Base-by-base conservation (phyloP, 2,329 filamentous ascomycete species). In the Ascochyta fabae region DNA sequence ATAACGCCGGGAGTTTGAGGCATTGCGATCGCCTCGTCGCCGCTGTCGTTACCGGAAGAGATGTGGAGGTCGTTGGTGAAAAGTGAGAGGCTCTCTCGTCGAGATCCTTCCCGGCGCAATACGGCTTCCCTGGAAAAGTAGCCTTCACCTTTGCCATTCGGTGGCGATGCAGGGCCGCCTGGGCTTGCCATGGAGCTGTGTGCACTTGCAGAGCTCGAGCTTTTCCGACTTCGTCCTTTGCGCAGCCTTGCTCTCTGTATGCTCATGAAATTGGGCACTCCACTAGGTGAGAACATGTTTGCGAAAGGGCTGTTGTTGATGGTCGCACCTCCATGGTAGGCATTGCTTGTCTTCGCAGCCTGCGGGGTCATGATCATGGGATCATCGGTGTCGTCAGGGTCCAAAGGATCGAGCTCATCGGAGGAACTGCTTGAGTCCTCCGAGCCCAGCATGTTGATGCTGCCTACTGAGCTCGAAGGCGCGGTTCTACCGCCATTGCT, bases 31-130 rank as follows among this genome's bases (percentile, higher is more conserved):
- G 80, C 81, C 62, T 85, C 86, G 61, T 94, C 90, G 13, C 91
- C 89, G 69, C 88, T 91, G 67, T 96, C 93, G 64, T 88, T 92
- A 4, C 91, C 85, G 48, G 86, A 87, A 10, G 85, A 88, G 22
- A 97, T 89, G 61, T 95, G 89, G 19, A 97, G 78, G 66, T 96
- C 92, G 64, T 95, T 93, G 15, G 93, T 93, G 34, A 93, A 92
- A 80, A 95, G 87, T 62, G 91, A 96, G 57, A 98, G 87, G 73
- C 92, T 96, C 75, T 97, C 93, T 39, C 94, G 84, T 40, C 94
- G 84, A 8, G 89, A 83, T 38, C 81, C 75, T 7, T 79, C 74
- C 55, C 78, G 80, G 48, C 78, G 78, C 53, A 79, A 79, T 6
- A 78, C 76, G 36, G 80, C 75, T 53, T 83, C 81, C 39, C 78